These are phyloP conservation scores for Stevia rebaudiana DNA, from an alignment of 140 eudicot species.

Conservation along the genomic window DNA sequence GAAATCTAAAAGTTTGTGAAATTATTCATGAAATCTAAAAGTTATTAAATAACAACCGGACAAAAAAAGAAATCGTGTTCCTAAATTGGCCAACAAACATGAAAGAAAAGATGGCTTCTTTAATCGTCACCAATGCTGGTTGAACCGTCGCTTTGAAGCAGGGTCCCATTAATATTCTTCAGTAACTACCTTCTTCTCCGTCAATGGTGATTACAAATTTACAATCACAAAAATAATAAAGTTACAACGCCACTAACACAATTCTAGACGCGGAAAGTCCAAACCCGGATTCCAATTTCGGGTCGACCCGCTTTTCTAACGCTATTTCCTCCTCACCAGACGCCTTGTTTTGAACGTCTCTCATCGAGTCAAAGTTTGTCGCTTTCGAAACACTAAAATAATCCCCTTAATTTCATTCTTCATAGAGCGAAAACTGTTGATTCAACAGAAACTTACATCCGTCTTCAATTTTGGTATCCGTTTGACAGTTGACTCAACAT, in stretches of 20 bases:
- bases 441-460: conserved; percentile 12
- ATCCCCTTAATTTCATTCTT: neutral
- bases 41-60: neutral
- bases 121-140: conserved; percentile 10
- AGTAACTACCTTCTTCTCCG: conserved; percentile 10
- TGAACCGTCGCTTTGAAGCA: conserved; percentile 16
- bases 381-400: conserved; percentile 19
- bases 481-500: conserved; percentile 24
- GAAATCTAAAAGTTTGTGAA: too few relatives aligned
- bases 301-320: conserved; percentile 17
- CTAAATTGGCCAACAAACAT: neutral
- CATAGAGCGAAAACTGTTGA: neutral
- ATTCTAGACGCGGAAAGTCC: conserved; percentile 4
- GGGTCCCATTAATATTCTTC: conserved; percentile 6
- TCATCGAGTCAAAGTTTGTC: conserved; percentile 27
- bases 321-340: conserved; percentile 22
- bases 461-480: conserved; percentile 16
- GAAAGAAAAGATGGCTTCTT: neutral
- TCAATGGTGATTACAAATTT: neutral
- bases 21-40: too few relatives aligned
- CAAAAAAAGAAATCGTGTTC: neutral
- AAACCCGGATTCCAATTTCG: conserved; percentile 14
- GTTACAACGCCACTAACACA: neutral
- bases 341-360: conserved; percentile 28
- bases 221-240: conserved; percentile 1